These are phyloP conservation scores for Bryum argenteum DNA, from an alignment of 225 moss, liverwort and hornwort species.

Conservation along the genomic window DNA sequence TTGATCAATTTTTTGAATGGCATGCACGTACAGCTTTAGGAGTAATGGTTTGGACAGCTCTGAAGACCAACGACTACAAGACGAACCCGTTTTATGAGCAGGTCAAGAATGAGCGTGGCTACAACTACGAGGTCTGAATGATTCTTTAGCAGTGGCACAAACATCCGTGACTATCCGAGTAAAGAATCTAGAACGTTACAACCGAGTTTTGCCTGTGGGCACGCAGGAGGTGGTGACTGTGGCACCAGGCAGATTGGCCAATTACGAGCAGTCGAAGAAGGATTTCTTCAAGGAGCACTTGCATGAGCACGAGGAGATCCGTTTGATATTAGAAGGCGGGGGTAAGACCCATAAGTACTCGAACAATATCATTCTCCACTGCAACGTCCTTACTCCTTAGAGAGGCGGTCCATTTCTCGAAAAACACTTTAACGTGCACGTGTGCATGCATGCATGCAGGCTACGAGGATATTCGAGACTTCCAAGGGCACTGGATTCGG, in stretches of 20 bases:
- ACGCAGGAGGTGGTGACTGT: constrained; percentile 72
- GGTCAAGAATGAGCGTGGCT: constrained; percentile 64
- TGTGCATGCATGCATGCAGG: constrained; percentile 32
- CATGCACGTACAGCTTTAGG: constrained; percentile 47
- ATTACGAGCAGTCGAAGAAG: constrained; percentile 58
- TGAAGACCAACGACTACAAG: constrained; percentile 52
- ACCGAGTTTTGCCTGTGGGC: neutral
- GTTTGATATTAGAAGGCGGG: constrained; percentile 60
- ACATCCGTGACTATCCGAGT: no score
- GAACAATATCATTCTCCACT: no score
- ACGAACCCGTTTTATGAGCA: constrained; percentile 40
- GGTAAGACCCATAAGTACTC: constrained; percentile 28
- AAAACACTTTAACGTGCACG: no score
- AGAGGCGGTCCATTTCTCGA: no score
- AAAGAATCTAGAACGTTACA: no score
- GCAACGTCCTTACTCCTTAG: no score
- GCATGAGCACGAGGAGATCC: constrained; percentile 74
- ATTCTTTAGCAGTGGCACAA: neutral
- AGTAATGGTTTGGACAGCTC: constrained; percentile 63
- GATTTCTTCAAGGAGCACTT: constrained; percentile 73
- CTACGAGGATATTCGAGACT: constrained; percentile 67
- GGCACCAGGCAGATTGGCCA: constrained; percentile 52
- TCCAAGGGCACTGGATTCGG: constrained; percentile 72
- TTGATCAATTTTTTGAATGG: neutral
- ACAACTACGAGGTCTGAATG: constrained; percentile 46